phyloP scores from a whole-genome alignment of 106 monocot genomes.

The Dioscorea alata region DNA sequence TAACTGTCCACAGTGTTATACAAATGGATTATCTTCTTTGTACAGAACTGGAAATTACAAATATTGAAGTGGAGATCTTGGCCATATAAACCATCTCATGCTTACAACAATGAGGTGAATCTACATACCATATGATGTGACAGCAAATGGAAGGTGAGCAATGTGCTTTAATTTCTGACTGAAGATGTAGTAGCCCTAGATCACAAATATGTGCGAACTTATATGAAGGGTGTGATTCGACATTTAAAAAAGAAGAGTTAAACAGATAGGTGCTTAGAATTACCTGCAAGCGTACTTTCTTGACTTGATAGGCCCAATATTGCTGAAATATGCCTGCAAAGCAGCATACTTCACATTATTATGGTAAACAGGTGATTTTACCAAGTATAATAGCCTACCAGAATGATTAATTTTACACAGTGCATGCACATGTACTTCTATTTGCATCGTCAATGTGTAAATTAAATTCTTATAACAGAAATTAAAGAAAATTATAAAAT shows the following conservation, averaged over 20 bases:
- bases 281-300: slow-evolving; percentile 93
- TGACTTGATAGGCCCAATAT: slow-evolving; percentile 79
- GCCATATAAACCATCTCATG: background rate
- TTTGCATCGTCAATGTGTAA: background rate
- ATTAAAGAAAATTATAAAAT: background rate
- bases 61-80: too few relatives aligned
- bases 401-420: background rate
- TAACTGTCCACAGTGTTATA: too few relatives aligned
- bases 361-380: background rate
- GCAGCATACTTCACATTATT: background rate
- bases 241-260: too few relatives aligned
- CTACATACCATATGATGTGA: slow-evolving; percentile 62
- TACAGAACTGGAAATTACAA: too few relatives aligned
- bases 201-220: background rate
- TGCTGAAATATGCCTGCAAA: slow-evolving; percentile 80
- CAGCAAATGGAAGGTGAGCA: slow-evolving; percentile 78
- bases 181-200: slow-evolving; percentile 93
- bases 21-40: too few relatives aligned
- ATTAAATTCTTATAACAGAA: background rate
- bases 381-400: background rate
- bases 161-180: slow-evolving; percentile 88
- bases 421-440: background rate
- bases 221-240: too few relatives aligned
- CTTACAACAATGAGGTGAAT: background rate
- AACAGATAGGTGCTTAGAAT: background rate